A percentile compares a stretch with the other conserved stretches of the same genome.
Conservation (phyloP, 352 stramenopile species). For the Phytopythium cucurbitacearum region DNA sequence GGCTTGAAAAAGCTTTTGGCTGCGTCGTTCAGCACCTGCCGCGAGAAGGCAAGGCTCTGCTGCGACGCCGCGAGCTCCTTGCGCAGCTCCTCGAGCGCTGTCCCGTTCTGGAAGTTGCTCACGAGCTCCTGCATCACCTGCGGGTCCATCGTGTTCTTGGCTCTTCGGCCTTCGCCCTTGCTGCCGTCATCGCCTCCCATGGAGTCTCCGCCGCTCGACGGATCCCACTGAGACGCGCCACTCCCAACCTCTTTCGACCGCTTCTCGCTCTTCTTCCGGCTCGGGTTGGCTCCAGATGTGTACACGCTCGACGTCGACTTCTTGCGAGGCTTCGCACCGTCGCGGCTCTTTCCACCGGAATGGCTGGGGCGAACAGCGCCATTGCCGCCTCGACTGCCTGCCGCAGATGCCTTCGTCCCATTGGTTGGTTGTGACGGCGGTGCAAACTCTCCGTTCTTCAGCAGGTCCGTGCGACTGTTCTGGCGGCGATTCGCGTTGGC, state of each 20-base stretch:
- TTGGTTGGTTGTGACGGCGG: no score
- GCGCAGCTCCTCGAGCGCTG: constrained; percentile 54
- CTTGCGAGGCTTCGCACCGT: constrained; percentile 1
- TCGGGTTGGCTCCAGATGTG: constrained; percentile 4
- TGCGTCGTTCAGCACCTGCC: constrained; percentile 60
- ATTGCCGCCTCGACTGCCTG: no score
- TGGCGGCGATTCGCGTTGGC: constrained; percentile 4
- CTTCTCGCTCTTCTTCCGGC: constrained; percentile 33
- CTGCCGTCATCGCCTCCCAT: constrained; percentile 11
- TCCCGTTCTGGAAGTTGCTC: constrained; percentile 71
- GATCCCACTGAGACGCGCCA: constrained; percentile 27
- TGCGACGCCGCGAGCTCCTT: constrained; percentile 62
- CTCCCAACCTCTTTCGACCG: constrained; percentile 27
- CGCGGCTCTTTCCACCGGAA: not conserved
- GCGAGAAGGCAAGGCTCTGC: constrained; percentile 61
- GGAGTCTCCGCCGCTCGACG: not conserved
- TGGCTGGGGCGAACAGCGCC: no score
- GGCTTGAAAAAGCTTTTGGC: constrained; percentile 66
- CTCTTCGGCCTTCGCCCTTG: constrained; percentile 7
- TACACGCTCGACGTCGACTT: constrained; percentile 1
- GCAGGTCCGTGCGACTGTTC: no score
- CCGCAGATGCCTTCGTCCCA: no score
- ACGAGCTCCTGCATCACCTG: constrained; percentile 62
- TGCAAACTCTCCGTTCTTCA: no score
- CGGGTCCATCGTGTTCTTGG: constrained; percentile 42